phyloP scores from a whole-genome alignment of 345 rosid species.

The Citrus sinensis region DVS_A1.0 CM039165.1:32742001-32742500 shows the following conservation, averaged over 20 bases:
- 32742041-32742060: background rate
- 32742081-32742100: background rate
- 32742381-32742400: background rate
- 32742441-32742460: background rate
- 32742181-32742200: background rate
- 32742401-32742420: background rate
- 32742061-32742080: background rate
- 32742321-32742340: background rate
- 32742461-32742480: background rate
- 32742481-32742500: background rate
- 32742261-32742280: background rate
- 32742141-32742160: background rate
- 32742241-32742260: background rate
- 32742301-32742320: background rate
- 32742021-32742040: background rate
- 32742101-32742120: background rate
- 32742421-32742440: background rate
- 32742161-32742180: background rate
- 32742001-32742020: too few relatives aligned
- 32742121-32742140: background rate
- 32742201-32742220: background rate
- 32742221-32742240: background rate
- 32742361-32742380: background rate
- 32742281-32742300: background rate
- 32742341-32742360: background rate